phyloP scores from a whole-genome alignment of 2,329 filamentous ascomycete genomes.

The Neofusicoccum sp. region DNA sequence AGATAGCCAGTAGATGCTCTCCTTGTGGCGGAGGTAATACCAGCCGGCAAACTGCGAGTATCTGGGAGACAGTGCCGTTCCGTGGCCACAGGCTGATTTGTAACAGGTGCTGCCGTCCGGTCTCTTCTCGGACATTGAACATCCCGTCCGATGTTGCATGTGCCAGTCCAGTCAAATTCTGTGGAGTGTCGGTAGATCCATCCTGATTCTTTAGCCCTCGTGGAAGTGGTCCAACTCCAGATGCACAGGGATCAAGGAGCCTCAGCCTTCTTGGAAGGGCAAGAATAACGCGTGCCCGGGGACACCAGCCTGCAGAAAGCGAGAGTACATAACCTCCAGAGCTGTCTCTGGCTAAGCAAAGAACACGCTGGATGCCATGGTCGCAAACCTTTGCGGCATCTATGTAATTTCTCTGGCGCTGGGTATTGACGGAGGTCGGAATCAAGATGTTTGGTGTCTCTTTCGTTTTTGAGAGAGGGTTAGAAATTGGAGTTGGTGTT shows the following conservation, averaged over 20 bases:
- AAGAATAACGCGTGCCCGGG: slow-evolving; percentile 29
- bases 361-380: slow-evolving; percentile 32
- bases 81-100: slow-evolving; percentile 32
- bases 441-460: slow-evolving; percentile 30
- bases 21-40: slow-evolving; percentile 36
- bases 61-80: slow-evolving; percentile 28
- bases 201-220: not conserved
- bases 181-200: not conserved
- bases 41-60: slow-evolving; percentile 33
- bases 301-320: slow-evolving; percentile 38
- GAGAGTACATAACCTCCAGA: slow-evolving; percentile 27
- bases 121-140: slow-evolving; percentile 32
- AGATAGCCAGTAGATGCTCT: slow-evolving; percentile 37
- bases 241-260: slow-evolving; percentile 34
- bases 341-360: slow-evolving; percentile 27
- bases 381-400: slow-evolving; percentile 35
- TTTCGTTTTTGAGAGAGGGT: slow-evolving; percentile 12
- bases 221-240: slow-evolving; percentile 21
- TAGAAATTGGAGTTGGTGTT: slow-evolving; percentile 28
- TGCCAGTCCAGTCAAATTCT: not conserved
- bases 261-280: slow-evolving; percentile 22
- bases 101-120: slow-evolving; percentile 32
- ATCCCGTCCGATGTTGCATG: not conserved
- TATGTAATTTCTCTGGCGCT: slow-evolving; percentile 26
- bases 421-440: slow-evolving; percentile 30